Evolutionary conservation across 164 flowering plant genomes (phyloP).

Genomic region (Stephania japonica): DNA sequence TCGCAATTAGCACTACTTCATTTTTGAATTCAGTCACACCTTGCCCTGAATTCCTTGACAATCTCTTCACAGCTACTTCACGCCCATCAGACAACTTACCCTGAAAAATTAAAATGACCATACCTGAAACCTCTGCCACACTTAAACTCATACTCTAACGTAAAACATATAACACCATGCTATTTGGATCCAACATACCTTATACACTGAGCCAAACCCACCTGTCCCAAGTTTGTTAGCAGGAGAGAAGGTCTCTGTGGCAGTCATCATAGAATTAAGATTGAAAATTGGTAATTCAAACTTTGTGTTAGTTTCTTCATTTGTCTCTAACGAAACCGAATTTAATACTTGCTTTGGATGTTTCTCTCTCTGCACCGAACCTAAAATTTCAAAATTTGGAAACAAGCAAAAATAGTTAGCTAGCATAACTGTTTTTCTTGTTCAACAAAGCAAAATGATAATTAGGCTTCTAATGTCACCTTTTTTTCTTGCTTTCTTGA

Average conservation of each 20-base stretch:
- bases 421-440: not conserved
- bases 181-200: conserved; percentile 4
- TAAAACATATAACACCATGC: not conserved
- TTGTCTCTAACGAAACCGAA: not conserved
- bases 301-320: not conserved
- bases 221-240: conserved; percentile 27
- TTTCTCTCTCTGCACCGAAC: not conserved
- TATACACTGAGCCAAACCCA: conserved; percentile 31
- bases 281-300: not conserved
- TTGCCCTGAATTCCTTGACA: conserved; percentile 28
- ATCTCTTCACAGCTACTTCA: conserved; percentile 39
- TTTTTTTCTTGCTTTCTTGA: not conserved
- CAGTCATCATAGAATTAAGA: conserved; percentile 6
- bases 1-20: conserved; percentile 20
- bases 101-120: conserved; percentile 12
- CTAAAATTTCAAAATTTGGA: not conserved
- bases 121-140: not conserved
- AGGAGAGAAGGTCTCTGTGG: conserved; percentile 19
- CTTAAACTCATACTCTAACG: not conserved
- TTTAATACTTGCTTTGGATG: not conserved
- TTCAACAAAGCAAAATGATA: not conserved
- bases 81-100: conserved; percentile 25
- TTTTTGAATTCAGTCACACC: conserved; percentile 30
- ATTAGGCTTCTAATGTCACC: not conserved
- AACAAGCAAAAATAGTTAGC: not conserved